Evolutionary conservation across 768 basidiomycete species (phyloP), one percentile per base, ranked within the genome.

Genomic region (Auricularia sp.): DNA sequence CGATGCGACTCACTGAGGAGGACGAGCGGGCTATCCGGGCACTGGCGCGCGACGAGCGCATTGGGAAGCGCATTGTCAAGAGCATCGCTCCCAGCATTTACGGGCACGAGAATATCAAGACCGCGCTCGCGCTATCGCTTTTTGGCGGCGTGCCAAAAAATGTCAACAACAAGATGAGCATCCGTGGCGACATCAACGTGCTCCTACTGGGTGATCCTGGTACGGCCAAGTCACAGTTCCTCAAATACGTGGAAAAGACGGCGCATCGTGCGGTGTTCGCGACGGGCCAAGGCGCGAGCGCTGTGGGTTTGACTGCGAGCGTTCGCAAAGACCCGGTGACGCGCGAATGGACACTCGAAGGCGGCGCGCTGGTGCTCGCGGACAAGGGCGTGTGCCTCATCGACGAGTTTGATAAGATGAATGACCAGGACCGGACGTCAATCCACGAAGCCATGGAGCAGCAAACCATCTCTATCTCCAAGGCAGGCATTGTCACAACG

Each of bases 391-490:
- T 90, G 34, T 98, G 97, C 72, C 79, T 98, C 43, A 99, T 99
- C 69, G 97, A 99, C 77, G 97, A 98, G 74, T 98, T 99, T 74
- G 97, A 99, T 80, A 99, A 99, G 81, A 99, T 99, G 97, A 98
- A 98, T 76, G 97, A 98, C 71, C 84, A 92, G 16, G 96, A 99
- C 74, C 83, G 96, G 70, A 98, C 95, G 16, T 97, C 94, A 3
- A 98, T 99, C 71, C 97, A 98, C 79, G 97, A 99, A 74, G 97
- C 97, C 1, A 99, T 99, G 97, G 97, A 99, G 73, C 97, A 99
- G 77, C 97, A 98, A 74, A 90, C 93, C 12, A 99, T 99, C 68
- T 98, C 97, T 3, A 98, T 99, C 71, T 93, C 96, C 29, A 99
- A 99, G 73, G 97, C 97, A 16, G 97, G 97, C 53, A 99, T 99